Conservation (phyloP, 306 rosid species). For the Cucumis melo region DNA sequence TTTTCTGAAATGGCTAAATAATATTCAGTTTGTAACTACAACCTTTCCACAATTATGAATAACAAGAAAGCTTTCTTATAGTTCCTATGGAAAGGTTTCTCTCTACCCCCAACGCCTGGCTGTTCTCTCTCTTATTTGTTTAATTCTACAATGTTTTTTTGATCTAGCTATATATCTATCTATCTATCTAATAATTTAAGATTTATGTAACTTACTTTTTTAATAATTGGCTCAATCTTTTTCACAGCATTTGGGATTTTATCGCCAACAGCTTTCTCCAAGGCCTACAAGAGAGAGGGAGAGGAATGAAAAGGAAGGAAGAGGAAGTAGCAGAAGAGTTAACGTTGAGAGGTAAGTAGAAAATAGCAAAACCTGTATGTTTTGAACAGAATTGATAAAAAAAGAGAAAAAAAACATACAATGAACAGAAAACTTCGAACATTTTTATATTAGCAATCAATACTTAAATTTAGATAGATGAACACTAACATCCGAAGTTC, state of each 20-base stretch:
- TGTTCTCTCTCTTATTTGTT: no score
- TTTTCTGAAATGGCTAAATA: not conserved
- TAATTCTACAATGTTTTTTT: no score
- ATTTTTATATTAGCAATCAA: not conserved
- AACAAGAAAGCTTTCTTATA: no score
- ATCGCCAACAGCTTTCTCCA: constrained; percentile 82
- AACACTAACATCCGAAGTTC: not conserved
- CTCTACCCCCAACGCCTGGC: no score
- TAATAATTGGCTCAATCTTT: constrained; percentile 65
- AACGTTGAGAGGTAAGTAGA: not conserved
- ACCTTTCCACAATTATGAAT: no score
- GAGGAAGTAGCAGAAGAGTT: not conserved
- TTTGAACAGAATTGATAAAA: not conserved
- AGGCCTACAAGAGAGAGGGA: constrained; percentile 35
- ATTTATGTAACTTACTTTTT: constrained; percentile 41
- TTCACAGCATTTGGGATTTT: constrained; percentile 44
- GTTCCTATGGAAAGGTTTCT: no score
- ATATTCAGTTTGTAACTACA: no score
- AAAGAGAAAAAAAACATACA: not conserved
- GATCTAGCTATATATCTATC: no score
- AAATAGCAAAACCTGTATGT: not conserved
- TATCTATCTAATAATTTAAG: not conserved
- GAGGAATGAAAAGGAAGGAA: not conserved
- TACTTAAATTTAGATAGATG: not conserved
- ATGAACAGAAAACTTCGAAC: not conserved